phyloP scores from a whole-genome alignment of 176 grass and related monocot species.

The Luzula sylvatica region DNA sequence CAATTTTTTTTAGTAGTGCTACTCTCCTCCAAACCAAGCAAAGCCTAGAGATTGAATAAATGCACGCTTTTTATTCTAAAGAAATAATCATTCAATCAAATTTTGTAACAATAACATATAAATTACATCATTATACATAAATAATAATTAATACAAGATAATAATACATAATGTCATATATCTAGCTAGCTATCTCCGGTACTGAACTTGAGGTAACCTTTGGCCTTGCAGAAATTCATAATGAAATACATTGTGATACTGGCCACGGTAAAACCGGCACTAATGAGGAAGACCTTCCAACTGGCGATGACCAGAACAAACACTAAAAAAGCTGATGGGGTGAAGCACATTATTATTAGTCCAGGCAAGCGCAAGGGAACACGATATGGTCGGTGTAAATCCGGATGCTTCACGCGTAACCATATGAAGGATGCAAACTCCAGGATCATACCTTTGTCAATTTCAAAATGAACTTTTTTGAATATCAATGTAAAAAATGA shows the following conservation, averaged over 20 bases:
- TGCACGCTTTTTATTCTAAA: too few species aligned
- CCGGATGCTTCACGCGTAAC: conserved; percentile 39
- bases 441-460: conserved; percentile 53
- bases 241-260: conserved; percentile 42
- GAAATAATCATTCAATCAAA: too few species aligned
- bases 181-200: conserved; percentile 7
- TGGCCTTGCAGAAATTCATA: conserved; percentile 46
- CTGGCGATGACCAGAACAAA: conserved; percentile 80
- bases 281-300: conserved; percentile 67
- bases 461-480: too few species aligned
- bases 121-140: too few species aligned
- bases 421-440: conserved; percentile 78
- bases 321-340: conserved; percentile 63
- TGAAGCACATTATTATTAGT: conserved; percentile 36
- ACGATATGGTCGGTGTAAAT: conserved; percentile 38
- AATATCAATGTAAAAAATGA: too few species aligned
- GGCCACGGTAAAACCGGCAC: conserved; percentile 31
- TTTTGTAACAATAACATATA: too few species aligned
- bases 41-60: too few species aligned
- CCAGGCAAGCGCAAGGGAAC: conserved; percentile 30
- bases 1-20: too few species aligned
- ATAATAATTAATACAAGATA: too few species aligned
- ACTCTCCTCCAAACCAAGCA: too few species aligned
- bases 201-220: conserved; percentile 38
- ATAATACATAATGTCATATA: too few species aligned